Percentiles rank a stretch among this genome's conserved stretches.
phyloP scores from a whole-genome alignment of 352 stramenopile genomes.

The Globisporangium paddicum region DNA sequence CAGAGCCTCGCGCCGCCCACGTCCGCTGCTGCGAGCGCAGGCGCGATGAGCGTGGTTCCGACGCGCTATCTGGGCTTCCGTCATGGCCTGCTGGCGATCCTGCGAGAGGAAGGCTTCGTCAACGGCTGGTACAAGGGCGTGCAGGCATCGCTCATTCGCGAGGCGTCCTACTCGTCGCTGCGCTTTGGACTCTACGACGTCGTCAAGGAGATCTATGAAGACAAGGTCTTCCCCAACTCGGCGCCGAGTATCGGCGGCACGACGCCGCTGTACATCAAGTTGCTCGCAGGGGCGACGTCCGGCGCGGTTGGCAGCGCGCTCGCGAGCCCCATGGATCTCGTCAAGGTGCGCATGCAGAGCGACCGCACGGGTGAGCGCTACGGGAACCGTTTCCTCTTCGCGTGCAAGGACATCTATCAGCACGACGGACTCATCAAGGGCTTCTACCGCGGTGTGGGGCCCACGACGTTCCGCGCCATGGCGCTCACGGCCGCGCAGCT shows the following conservation, averaged over 20 bases:
- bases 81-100: slow-evolving; percentile 50
- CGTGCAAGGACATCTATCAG: slow-evolving; percentile 56
- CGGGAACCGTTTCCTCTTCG: slow-evolving; percentile 53
- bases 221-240: slow-evolving; percentile 38
- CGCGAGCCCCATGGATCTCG: slow-evolving; percentile 75
- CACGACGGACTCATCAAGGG: slow-evolving; percentile 54
- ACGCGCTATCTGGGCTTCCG: slow-evolving; percentile 58
- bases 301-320: slow-evolving; percentile 60
- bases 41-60: neutral
- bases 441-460: slow-evolving; percentile 66
- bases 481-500: slow-evolving; percentile 71
- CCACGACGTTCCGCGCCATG: slow-evolving; percentile 68
- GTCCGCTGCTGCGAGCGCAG: neutral
- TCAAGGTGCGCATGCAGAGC: slow-evolving; percentile 78
- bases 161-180: slow-evolving; percentile 75
- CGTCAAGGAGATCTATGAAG: slow-evolving; percentile 69
- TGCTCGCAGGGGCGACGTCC: slow-evolving; percentile 55
- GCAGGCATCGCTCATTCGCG: slow-evolving; percentile 54
- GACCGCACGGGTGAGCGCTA: slow-evolving; percentile 58
- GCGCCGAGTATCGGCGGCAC: slow-evolving; percentile 24
- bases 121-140: slow-evolving; percentile 53
- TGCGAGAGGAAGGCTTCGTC: slow-evolving; percentile 46
- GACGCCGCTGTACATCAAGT: slow-evolving; percentile 62
- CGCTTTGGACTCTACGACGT: slow-evolving; percentile 78
- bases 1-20: slow-evolving; percentile 27